These are phyloP conservation scores for Gossypium gossypioides DNA, from an alignment of 441 rosid species.

Conservation along the genomic window DNA sequence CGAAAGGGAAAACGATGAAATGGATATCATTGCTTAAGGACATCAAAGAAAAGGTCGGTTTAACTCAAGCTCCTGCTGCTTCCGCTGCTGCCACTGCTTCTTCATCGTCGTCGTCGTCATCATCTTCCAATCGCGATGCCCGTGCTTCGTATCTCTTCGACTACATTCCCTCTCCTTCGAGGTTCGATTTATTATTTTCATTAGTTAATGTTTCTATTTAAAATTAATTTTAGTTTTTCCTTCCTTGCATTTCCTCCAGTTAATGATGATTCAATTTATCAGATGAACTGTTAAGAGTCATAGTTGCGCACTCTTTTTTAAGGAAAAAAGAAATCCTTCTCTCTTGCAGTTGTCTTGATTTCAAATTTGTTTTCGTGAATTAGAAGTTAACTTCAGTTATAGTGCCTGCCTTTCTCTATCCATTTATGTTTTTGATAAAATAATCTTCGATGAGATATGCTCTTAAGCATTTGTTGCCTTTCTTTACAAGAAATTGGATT, in stretches of 20 bases:
- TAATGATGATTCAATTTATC: constrained; percentile 3
- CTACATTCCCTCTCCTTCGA: constrained; percentile 50
- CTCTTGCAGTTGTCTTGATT: constrained; percentile 20
- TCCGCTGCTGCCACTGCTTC: constrained; percentile 15
- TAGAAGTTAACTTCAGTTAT: not conserved
- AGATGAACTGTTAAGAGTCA: not conserved
- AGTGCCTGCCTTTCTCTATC: not conserved
- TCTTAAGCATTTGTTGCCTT: constrained; percentile 7
- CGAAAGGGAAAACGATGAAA: constrained; percentile 50
- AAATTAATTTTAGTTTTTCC: not conserved
- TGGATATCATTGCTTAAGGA: constrained; percentile 77
- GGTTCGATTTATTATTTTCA: constrained; percentile 31
- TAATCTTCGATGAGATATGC: not conserved
- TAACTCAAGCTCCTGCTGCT: constrained; percentile 46
- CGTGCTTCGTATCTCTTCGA: constrained; percentile 31
- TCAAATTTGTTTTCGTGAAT: constrained; percentile 14
- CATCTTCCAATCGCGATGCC: constrained; percentile 28
- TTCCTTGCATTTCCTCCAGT: not conserved
- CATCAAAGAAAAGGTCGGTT: constrained; percentile 93
- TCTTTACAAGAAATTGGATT: not conserved
- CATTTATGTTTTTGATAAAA: not conserved
- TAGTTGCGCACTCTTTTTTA: not conserved
- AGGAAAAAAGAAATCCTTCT: not conserved
- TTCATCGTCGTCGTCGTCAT: constrained; percentile 6
- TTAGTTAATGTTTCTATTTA: not conserved